Conservation (phyloP, 163 green algal species). For the Prototheca cutis region DNA sequence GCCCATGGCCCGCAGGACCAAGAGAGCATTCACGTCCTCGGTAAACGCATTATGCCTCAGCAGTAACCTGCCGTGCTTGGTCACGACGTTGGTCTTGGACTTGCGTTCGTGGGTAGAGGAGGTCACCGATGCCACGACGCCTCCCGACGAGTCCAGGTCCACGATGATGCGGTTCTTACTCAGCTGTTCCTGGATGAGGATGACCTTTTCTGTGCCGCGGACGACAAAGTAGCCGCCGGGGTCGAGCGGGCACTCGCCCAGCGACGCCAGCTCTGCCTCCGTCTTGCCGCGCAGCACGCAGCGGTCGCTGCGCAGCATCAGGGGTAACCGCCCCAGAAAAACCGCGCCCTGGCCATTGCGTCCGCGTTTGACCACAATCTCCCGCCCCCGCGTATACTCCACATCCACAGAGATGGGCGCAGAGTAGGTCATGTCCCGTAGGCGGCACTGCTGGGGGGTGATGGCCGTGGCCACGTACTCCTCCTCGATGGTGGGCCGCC, state of each 20-base stretch:
- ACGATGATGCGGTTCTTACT: conserved; percentile 99
- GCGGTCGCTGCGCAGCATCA: conserved; percentile 91
- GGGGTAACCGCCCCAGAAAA: conserved; percentile 84
- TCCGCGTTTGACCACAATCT: conserved; percentile 70
- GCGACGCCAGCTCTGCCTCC: conserved; percentile 73
- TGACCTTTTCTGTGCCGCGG: conserved; percentile 87
- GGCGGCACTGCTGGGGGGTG: conserved; percentile 91
- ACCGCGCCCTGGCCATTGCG: conserved; percentile 64
- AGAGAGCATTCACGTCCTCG: conserved; percentile 76
- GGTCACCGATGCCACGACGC: conserved; percentile 61
- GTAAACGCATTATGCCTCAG: conserved; percentile 86
- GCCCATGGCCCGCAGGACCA: conserved; percentile 91
- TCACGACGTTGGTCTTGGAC: conserved; percentile 85
- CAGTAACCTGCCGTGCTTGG: conserved; percentile 56
- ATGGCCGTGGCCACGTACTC: conserved; percentile 76
- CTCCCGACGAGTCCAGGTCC: conserved; percentile 49
- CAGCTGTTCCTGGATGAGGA: conserved; percentile 99
- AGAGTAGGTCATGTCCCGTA: conserved; percentile 97
- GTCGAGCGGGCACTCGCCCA: conserved; percentile 95
- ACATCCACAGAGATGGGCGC: conserved; percentile 94
- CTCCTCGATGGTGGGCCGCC: conserved; percentile 77
- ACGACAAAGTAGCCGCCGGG: conserved; percentile 97
- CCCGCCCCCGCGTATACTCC: conserved; percentile 88
- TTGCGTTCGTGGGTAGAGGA: conserved; percentile 95
- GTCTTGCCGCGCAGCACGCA: conserved; percentile 76